A percentile compares a stretch with the other conserved stretches of the same genome.
Evolutionary conservation across 2,329 filamentous ascomycete genomes (phyloP).

Genomic region (Penicillium sp.): DNA sequence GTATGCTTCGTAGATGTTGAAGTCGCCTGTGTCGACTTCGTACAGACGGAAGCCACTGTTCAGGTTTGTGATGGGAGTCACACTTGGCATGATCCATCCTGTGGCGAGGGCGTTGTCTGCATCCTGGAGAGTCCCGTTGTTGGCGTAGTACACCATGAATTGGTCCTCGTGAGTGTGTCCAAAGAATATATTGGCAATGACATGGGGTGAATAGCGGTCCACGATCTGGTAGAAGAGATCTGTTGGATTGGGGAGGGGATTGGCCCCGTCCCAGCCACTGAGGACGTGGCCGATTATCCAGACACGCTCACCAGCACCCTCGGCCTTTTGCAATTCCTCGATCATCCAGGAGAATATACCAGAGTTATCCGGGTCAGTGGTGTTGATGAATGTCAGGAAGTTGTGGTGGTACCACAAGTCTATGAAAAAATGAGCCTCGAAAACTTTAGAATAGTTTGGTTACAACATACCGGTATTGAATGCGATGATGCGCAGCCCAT

Average conservation of each 20-base stretch:
- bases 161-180: constrained; percentile 58
- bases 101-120: constrained; percentile 47
- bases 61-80: constrained; percentile 56
- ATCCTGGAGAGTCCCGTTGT: constrained; percentile 49
- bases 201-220: constrained; percentile 55
- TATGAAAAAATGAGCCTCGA: not conserved
- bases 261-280: constrained; percentile 56
- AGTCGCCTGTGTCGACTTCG: constrained; percentile 55
- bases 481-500: constrained; percentile 53
- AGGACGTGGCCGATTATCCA: constrained; percentile 58
- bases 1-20: constrained; percentile 55
- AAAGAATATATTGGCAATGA: constrained; percentile 56
- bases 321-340: constrained; percentile 53
- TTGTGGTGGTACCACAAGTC: constrained; percentile 39
- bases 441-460: constrained; percentile 20
- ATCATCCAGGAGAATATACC: constrained; percentile 53
- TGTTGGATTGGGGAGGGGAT: constrained; percentile 54
- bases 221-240: constrained; percentile 57
- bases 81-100: constrained; percentile 53
- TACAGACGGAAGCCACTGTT: constrained; percentile 56
- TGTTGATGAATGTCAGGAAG: constrained; percentile 54
- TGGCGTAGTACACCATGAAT: constrained; percentile 55
- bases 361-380: constrained; percentile 51
- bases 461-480: constrained; percentile 53
- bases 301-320: constrained; percentile 53